Conservation (phyloP, 257 asterid genomes). For the Misopates orontium region DNA sequence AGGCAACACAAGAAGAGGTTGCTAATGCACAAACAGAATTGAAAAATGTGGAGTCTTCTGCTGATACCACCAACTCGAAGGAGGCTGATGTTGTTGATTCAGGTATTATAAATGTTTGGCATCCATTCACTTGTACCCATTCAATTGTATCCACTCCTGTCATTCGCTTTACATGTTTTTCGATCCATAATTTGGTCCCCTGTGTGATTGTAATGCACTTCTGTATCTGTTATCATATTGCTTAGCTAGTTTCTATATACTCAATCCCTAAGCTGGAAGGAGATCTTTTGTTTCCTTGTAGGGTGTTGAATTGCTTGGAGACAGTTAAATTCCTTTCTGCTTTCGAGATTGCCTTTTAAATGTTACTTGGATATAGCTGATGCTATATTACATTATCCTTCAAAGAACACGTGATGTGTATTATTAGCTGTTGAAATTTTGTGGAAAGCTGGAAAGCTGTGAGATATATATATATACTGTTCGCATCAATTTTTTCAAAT, state of each 20-base stretch:
- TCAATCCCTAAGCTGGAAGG: constrained; percentile 6
- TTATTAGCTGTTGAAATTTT: constrained; percentile 6
- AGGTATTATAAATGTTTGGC: constrained; percentile 39
- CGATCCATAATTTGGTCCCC: background rate
- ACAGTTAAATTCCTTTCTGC: background rate
- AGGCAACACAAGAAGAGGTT: constrained; percentile 26
- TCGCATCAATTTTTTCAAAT: constrained; percentile 12
- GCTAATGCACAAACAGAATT: constrained; percentile 25
- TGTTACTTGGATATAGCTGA: background rate
- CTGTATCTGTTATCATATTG: constrained; percentile 1
- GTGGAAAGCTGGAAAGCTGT: constrained; percentile 9
- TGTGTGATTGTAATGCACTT: background rate
- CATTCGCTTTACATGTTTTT: constrained; percentile 1
- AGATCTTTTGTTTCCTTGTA: background rate
- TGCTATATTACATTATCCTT: constrained; percentile 4
- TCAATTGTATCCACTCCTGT: background rate
- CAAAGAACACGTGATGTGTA: background rate
- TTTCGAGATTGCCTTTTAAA: constrained; percentile 16
- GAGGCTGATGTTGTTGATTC: constrained; percentile 38
- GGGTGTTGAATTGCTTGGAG: constrained; percentile 14
- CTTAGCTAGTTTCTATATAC: constrained; percentile 9
- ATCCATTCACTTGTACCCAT: background rate
- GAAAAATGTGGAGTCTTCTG: constrained; percentile 36
- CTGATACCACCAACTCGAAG: constrained; percentile 31
- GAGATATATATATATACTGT: background rate